These are phyloP conservation scores for Streptanthus diversifolius DNA, from an alignment of 345 rosid species.

Conservation along the genomic window DNA sequence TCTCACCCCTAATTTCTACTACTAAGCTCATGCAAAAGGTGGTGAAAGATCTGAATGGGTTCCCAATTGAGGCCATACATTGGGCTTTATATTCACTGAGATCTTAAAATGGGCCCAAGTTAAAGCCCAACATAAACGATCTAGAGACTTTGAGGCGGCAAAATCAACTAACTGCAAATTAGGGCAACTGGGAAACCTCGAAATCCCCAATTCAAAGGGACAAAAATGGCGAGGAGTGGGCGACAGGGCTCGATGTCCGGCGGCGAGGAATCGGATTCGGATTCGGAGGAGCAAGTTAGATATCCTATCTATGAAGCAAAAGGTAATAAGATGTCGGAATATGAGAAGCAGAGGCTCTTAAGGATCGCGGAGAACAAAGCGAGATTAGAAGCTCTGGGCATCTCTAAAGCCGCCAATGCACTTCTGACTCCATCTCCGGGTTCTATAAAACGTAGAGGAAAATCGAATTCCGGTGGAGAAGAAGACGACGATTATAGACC, in stretches of 20 bases:
- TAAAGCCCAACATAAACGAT: background rate
- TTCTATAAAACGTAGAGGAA: constrained; percentile 36
- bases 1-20: no score
- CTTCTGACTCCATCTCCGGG: constrained; percentile 22
- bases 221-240: background rate
- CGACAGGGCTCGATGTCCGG: constrained; percentile 34
- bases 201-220: constrained; percentile 4
- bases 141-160: background rate
- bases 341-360: constrained; percentile 63
- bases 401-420: constrained; percentile 52
- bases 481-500: constrained; percentile 68
- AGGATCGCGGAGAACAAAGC: constrained; percentile 82
- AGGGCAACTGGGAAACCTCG: background rate
- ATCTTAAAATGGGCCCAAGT: background rate
- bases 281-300: constrained; percentile 5
- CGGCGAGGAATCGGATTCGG: constrained; percentile 20
- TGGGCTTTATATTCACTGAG: background rate
- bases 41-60: no score
- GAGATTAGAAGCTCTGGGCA: constrained; percentile 78
- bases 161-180: background rate
- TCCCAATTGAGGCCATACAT: background rate
- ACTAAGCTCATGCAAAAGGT: no score
- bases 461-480: constrained; percentile 46
- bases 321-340: constrained; percentile 40
- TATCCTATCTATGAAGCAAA: background rate